Percentiles rank a stretch among this genome's conserved stretches.
Conservation (phyloP, 805 yeast genomes). For the Sungouiozyma ichnusensis region DNA sequence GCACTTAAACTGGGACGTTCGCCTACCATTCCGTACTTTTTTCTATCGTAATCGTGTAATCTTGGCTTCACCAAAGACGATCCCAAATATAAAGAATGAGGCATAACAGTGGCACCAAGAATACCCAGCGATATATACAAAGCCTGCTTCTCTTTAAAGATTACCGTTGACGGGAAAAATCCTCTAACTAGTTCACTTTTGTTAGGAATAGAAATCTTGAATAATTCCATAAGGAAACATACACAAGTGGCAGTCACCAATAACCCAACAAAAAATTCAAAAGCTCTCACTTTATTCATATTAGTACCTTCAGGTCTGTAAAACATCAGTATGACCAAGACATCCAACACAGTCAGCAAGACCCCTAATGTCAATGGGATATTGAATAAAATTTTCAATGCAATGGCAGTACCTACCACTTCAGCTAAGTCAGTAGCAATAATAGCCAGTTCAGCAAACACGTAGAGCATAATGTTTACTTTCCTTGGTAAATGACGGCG, state of each 20-base stretch:
- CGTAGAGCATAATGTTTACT: slow-evolving; percentile 48
- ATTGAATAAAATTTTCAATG: slow-evolving; percentile 63
- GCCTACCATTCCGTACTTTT: slow-evolving; percentile 36
- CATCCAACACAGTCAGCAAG: slow-evolving; percentile 70
- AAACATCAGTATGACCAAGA: slow-evolving; percentile 63
- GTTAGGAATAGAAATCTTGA: slow-evolving; percentile 45
- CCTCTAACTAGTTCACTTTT: slow-evolving; percentile 49
- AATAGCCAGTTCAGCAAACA: slow-evolving; percentile 75
- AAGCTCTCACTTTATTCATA: slow-evolving; percentile 60
- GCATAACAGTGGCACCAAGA: slow-evolving; percentile 93
- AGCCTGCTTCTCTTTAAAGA: slow-evolving; percentile 55
- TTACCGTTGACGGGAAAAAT: slow-evolving; percentile 56
- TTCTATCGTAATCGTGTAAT: slow-evolving; percentile 59
- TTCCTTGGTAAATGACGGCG: slow-evolving; percentile 58
- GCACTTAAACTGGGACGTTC: slow-evolving; percentile 75
- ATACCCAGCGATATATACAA: slow-evolving; percentile 72
- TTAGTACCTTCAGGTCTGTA: slow-evolving; percentile 69
- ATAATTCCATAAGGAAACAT: slow-evolving; percentile 65
- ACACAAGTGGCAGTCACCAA: slow-evolving; percentile 64
- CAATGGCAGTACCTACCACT: slow-evolving; percentile 87
- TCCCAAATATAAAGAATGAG: slow-evolving; percentile 77
- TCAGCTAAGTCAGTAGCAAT: slow-evolving; percentile 91
- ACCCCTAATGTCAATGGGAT: slow-evolving; percentile 73
- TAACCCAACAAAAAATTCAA: slow-evolving; percentile 63
- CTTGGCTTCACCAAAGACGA: slow-evolving; percentile 84